Conservation (phyloP, 495 filamentous ascomycete species). For the Penicillium chermesinum region DNA sequence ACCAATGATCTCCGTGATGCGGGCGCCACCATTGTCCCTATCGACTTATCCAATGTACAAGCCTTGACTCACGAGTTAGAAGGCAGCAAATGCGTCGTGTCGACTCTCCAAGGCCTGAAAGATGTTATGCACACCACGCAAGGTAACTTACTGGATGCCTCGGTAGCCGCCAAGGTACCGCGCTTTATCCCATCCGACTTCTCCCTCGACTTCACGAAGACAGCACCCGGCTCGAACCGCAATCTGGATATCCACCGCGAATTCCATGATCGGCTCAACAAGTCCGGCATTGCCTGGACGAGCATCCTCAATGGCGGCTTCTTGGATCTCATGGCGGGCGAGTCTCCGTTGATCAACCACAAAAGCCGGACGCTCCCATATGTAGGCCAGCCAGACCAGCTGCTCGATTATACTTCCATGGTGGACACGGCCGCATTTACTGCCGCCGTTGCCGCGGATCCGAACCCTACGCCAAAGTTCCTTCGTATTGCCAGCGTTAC, state of each 20-base stretch:
- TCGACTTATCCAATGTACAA: constrained; percentile 1
- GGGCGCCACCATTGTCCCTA: constrained; percentile 2
- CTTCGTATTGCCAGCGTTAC: constrained; percentile 12
- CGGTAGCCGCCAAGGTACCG: constrained; percentile 9
- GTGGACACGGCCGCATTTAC: constrained; percentile 11
- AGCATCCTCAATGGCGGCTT: constrained; percentile 13
- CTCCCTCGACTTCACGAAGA: constrained; percentile 12
- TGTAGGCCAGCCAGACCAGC: constrained; percentile 3
- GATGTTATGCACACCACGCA: constrained; percentile 9
- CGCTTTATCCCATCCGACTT: constrained; percentile 12
- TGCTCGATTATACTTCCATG: constrained; percentile 10
- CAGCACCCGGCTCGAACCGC: constrained; percentile 7
- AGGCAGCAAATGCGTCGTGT: constrained; percentile 7
- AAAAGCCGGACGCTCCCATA: constrained; percentile 7
- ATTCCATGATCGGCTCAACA: constrained; percentile 3
- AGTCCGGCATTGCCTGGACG: constrained; percentile 11
- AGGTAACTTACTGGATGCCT: constrained; percentile 8
- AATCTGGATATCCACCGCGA: constrained; percentile 11
- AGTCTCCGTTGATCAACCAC: constrained; percentile 11
- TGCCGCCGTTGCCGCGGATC: constrained; percentile 7
- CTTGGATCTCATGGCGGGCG: constrained; percentile 9
- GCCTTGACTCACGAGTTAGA: constrained; percentile 6
- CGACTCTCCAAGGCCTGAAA: constrained; percentile 7
- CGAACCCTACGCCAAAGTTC: constrained; percentile 10
- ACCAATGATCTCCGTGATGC: constrained; percentile 8